Base-by-base conservation (phyloP, 768 basidiomycete genomes). In the Pleurotus tuber-regium region DNA sequence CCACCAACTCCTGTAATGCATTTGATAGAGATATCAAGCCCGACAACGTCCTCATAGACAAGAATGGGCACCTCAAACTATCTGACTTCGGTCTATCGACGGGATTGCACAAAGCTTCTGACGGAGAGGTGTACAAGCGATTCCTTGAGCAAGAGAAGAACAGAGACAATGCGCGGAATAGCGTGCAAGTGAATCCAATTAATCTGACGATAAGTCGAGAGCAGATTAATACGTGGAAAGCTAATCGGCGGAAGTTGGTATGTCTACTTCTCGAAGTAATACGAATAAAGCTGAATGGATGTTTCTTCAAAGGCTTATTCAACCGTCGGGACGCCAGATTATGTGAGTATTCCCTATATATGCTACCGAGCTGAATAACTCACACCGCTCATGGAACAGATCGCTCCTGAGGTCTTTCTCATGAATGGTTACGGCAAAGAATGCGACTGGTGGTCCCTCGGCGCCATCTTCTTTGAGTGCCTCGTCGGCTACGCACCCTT, bases 381-480 rank as follows among this genome's bases (percentile, higher is more conserved):
- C 43, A 7, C 43, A 44, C 25, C n/a, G n/a, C n/a, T n/a, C n/a
- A n/a, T n/a, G n/a, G 19, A 23, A 16, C 16, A 48, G 46, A 98
- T 98, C 61, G 94, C 95, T 0, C 95, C 95, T 2, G 95, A 98
- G 63, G 96, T 98, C 59, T 98, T 99, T 78, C 71, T 93, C 66
- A 87, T 96, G 74, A 89, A 96, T 64, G 96, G 96, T 4, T 99
- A 99, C 61, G 93, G 94, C 41, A 95, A 96, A 69, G 96, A 98
- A 70, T 98, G 96, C 64, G 96, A 99, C 70, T 99, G 96, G 96
- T 99, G 96, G 96, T 98, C 96, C 30, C 72, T 99, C 50, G 96
- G 96, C 10, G 95, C 96, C 4, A 98, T 99, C 67, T 97, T 95
- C 85, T 99, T 95, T 65, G 96, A 99, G 69, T 98, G 96, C 69